Conservation (phyloP, 805 yeast genomes). For the Torulaspora delbrueckii region DNA sequence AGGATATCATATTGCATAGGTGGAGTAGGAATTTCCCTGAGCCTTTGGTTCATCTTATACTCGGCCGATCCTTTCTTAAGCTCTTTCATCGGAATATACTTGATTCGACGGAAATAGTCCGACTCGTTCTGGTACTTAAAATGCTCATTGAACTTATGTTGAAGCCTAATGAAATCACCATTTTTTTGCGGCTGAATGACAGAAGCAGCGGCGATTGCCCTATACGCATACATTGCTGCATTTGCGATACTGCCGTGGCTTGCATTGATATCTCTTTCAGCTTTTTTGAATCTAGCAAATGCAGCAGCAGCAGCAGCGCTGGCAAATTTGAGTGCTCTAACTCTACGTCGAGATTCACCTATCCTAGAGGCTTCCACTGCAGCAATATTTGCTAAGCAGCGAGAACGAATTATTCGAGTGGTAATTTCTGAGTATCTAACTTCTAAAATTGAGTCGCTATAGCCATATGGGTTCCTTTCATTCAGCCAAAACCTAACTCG, state of each 20-base stretch:
- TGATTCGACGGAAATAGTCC: conserved; percentile 11
- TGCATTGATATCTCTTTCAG: conserved; percentile 8
- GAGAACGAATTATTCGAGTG: conserved; percentile 13
- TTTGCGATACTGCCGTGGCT: conserved; percentile 17
- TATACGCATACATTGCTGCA: conserved; percentile 8
- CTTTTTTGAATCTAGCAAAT: conserved; percentile 6
- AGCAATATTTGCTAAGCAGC: conserved; percentile 11
- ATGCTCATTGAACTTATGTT: conserved; percentile 7
- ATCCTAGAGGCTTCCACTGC: conserved; percentile 11
- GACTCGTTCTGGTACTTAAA: conserved; percentile 7
- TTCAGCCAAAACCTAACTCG: conserved; percentile 12
- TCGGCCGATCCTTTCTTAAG: conserved; percentile 8
- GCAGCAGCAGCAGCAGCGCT: conserved; percentile 17
- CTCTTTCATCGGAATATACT: conserved; percentile 5
- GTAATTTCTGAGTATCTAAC: conserved; percentile 12
- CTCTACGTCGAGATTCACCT: conserved; percentile 4
- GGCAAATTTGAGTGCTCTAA: conserved; percentile 6
- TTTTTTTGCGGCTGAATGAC: conserved; percentile 1
- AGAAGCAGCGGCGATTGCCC: conserved; percentile 8
- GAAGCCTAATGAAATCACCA: conserved; percentile 7
- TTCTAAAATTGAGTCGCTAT: conserved; percentile 8
- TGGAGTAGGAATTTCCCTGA: conserved; percentile 12
- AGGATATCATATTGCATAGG: conserved; percentile 4
- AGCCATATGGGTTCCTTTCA: conserved; percentile 1
- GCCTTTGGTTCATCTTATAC: conserved; percentile 10